Evolutionary conservation across 129 eudicot genomes (phyloP).

Genomic region (Erigeron canadensis): DNA sequence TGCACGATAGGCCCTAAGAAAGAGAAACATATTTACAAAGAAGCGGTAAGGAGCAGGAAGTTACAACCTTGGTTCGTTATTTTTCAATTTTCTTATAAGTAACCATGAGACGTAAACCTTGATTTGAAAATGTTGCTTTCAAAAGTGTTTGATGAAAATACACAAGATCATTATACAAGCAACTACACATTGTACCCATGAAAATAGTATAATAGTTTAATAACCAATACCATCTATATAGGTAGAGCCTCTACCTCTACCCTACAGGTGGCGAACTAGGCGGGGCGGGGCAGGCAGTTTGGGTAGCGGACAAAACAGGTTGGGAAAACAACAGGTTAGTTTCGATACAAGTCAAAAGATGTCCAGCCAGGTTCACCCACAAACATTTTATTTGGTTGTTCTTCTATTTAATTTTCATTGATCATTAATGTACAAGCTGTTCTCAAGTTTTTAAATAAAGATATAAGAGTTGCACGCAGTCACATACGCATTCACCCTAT

Average conservation of each 20-base stretch:
- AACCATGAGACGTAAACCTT: no score
- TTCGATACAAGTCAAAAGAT: background rate
- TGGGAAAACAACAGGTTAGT: background rate
- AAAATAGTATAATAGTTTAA: no score
- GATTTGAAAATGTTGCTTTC: no score
- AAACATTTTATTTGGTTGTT: background rate
- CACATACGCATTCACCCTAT: background rate
- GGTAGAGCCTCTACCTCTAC: no score
- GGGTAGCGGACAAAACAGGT: background rate
- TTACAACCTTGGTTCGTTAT: background rate
- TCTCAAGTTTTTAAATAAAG: background rate
- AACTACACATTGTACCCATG: no score
- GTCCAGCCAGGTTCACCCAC: background rate
- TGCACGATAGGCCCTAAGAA: conserved; percentile 78
- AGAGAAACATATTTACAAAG: conserved; percentile 1
- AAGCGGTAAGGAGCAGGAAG: background rate
- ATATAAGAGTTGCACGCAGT: background rate
- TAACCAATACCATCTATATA: no score
- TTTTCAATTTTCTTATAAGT: background rate
- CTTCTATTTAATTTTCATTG: background rate
- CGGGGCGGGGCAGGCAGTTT: no score
- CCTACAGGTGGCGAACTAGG: no score
- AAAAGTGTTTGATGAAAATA: no score
- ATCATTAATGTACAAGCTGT: no score
- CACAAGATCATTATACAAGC: no score